phyloP scores from a whole-genome alignment of 305 asterid genomes.

The Fraxinus velutina region DNA sequence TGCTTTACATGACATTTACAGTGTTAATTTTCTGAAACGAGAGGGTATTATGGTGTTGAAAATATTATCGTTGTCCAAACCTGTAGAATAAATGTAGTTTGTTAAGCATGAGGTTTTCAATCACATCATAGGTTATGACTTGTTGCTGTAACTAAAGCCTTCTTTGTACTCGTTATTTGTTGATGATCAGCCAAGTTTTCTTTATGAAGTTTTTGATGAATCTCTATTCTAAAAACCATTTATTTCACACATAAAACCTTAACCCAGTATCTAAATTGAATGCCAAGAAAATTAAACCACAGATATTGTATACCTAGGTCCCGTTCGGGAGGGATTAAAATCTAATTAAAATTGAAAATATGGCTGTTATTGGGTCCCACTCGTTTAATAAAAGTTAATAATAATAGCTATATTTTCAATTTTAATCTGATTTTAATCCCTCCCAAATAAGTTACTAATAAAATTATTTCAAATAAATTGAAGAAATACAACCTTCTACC shows the following conservation, averaged over 20 bases:
- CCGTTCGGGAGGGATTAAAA: too few species aligned
- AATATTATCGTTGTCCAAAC: background rate
- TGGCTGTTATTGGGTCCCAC: too few species aligned
- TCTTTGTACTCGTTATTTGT: background rate
- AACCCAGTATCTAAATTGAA: background rate
- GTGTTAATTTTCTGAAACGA: background rate
- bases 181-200: background rate
- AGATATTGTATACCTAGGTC: background rate
- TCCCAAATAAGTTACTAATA: too few species aligned
- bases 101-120: background rate
- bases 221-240: background rate
- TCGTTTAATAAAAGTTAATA: too few species aligned
- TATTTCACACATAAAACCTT: background rate
- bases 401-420: too few species aligned
- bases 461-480: too few species aligned
- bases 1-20: background rate
- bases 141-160: background rate
- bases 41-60: background rate
- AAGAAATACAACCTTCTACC: background rate
- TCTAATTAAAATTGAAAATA: too few species aligned
- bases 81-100: background rate
- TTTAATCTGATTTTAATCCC: too few species aligned
- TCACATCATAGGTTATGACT: background rate
- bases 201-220: background rate
- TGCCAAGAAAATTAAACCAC: background rate